Conservation (phyloP, 768 basidiomycete genomes). For the Termitomyces sp. region DNA sequence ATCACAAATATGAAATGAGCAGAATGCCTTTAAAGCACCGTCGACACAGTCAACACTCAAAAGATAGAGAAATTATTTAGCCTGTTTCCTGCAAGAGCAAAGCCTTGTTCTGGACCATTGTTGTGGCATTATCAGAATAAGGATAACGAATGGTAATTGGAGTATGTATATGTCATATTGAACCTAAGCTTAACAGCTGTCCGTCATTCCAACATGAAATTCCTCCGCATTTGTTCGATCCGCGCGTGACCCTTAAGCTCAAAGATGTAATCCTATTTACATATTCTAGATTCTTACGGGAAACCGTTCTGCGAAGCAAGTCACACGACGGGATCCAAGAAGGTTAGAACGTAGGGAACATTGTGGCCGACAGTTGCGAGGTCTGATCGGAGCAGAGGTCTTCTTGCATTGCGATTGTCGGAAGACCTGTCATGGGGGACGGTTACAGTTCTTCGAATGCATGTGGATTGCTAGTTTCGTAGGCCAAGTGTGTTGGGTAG, state of each 20-base stretch:
- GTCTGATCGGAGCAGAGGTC: constrained; percentile 81
- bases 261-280: constrained; percentile 55
- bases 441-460: constrained; percentile 80
- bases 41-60: constrained; percentile 81
- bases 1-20: background rate
- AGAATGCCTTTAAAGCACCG: too few relatives aligned
- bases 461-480: constrained; percentile 92
- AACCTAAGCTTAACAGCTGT: constrained; percentile 85
- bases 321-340: background rate
- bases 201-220: constrained; percentile 85
- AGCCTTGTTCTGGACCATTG: constrained; percentile 91
- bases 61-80: constrained; percentile 31
- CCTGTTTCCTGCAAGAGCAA: constrained; percentile 35
- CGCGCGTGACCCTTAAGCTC: constrained; percentile 76
- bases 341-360: constrained; percentile 56
- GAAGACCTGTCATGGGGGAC: background rate
- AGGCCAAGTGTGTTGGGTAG: constrained; percentile 52
- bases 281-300: constrained; percentile 68
- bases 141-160: too few relatives aligned
- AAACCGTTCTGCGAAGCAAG: constrained; percentile 45
- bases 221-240: constrained; percentile 93
- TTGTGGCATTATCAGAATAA: constrained; percentile 45
- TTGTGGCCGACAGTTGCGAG: constrained; percentile 88
- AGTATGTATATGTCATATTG: constrained; percentile 3
- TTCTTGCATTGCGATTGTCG: constrained; percentile 60